Conservation (phyloP, 495 filamentous ascomycete species). For the Letharia lupina region DNA sequence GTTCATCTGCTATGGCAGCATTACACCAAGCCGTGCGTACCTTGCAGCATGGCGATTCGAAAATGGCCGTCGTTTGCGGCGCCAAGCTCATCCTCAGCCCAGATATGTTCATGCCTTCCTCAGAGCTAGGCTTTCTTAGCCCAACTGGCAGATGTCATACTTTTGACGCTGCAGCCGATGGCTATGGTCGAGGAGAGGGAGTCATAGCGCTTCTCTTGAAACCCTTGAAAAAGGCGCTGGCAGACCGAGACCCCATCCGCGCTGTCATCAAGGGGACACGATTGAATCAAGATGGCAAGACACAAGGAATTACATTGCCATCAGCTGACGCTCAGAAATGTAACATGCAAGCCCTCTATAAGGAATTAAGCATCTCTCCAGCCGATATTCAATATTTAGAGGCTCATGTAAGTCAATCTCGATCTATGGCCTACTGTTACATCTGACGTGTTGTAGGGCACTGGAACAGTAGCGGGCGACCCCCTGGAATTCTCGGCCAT, state of each 20-base stretch:
- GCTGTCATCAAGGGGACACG: slow-evolving; percentile 38
- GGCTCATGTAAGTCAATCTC: slow-evolving; percentile 20
- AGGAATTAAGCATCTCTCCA: slow-evolving; percentile 34
- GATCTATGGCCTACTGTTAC: slow-evolving; percentile 30
- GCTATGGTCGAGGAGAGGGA: slow-evolving; percentile 42
- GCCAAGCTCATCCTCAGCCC: slow-evolving; percentile 50
- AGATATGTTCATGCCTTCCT: slow-evolving; percentile 46
- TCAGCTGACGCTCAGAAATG: slow-evolving; percentile 36
- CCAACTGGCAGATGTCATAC: slow-evolving; percentile 33
- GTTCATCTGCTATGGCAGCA: slow-evolving; percentile 44
- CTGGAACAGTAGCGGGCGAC: slow-evolving; percentile 45
- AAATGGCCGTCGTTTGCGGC: slow-evolving; percentile 47
- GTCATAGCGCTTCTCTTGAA: slow-evolving; percentile 37
- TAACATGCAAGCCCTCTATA: slow-evolving; percentile 46
- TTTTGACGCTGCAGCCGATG: slow-evolving; percentile 36
- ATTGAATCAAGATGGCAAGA: slow-evolving; percentile 50
- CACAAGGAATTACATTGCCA: slow-evolving; percentile 36
- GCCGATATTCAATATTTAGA: slow-evolving; percentile 33
- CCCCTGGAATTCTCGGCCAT: slow-evolving; percentile 38
- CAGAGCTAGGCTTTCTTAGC: slow-evolving; percentile 25
- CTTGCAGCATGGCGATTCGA: slow-evolving; percentile 41
- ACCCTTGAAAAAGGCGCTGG: slow-evolving; percentile 32
- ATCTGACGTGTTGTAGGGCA: slow-evolving; percentile 43
- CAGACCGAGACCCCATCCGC: slow-evolving; percentile 36
- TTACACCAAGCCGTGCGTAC: slow-evolving; percentile 45